These are phyloP conservation scores for Hevea brasiliensis DNA, from an alignment of 345 rosid species.

Conservation along the genomic window DNA sequence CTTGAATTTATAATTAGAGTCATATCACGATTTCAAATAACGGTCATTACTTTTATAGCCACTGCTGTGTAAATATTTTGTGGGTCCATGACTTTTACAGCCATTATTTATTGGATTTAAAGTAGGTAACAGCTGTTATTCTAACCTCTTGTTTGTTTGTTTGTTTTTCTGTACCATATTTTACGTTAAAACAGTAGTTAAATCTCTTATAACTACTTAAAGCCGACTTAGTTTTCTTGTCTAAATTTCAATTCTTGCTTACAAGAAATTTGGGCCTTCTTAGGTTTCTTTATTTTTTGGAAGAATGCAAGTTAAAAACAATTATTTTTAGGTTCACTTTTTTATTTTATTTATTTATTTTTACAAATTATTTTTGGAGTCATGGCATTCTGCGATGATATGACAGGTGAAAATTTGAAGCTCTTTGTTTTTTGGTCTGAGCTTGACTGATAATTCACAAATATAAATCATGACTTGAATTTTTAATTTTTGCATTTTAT, in stretches of 20 bases:
- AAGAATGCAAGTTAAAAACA: background rate
- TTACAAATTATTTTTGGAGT: background rate
- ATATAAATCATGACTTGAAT: background rate
- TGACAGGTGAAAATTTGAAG: background rate
- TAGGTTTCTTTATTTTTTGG: background rate
- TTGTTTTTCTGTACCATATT: too few relatives aligned
- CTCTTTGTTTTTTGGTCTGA: background rate
- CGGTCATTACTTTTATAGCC: too few relatives aligned
- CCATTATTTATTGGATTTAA: too few relatives aligned
- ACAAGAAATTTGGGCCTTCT: background rate
- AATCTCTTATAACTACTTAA: background rate
- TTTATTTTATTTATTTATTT: background rate
- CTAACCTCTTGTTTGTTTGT: too few relatives aligned
- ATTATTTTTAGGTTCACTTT: background rate
- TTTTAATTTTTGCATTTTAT: background rate
- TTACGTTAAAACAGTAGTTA: too few relatives aligned
- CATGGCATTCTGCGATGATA: background rate
- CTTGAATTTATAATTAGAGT: background rate
- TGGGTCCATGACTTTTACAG: too few relatives aligned
- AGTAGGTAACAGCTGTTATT: too few relatives aligned
- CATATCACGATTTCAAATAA: background rate
- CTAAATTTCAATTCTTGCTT: background rate
- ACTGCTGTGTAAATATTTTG: too few relatives aligned
- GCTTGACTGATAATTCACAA: background rate
- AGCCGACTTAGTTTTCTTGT: background rate